These are phyloP conservation scores for Lichtheimia ornata DNA, from an alignment of 371 early-diverging fungal genomes.

Conservation along the genomic window DNA sequence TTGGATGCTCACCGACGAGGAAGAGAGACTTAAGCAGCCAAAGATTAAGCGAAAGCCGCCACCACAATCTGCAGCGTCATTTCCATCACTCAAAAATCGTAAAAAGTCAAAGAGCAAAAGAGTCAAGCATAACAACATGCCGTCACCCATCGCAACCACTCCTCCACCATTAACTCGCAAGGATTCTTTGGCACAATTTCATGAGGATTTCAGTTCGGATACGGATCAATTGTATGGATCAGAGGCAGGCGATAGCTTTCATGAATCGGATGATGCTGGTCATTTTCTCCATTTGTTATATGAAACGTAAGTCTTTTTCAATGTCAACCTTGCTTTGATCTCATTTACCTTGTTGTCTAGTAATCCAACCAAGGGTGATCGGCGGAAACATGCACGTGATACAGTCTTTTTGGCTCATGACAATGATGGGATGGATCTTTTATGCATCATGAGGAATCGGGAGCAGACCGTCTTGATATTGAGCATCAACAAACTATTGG, in stretches of 20 bases:
- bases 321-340: not conserved
- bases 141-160: constrained; percentile 8
- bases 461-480: constrained; percentile 3
- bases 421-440: constrained; percentile 9
- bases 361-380: constrained; percentile 3
- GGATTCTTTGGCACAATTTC: constrained; percentile 12
- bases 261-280: constrained; percentile 7
- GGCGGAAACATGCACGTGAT: constrained; percentile 4
- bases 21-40: not conserved
- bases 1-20: constrained; percentile 15
- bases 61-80: not conserved
- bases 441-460: constrained; percentile 19
- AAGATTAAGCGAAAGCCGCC: constrained; percentile 7
- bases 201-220: constrained; percentile 17
- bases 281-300: constrained; percentile 3
- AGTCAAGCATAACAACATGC: not conserved
- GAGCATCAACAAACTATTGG: constrained; percentile 5
- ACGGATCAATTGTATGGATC: constrained; percentile 15
- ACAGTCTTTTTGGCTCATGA: constrained; percentile 17
- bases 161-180: constrained; percentile 12
- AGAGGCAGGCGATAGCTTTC: constrained; percentile 14
- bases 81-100: not conserved
- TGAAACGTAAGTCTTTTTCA: constrained; percentile 6
- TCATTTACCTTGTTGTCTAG: not conserved
- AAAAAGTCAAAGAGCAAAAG: constrained; percentile 8